Evolutionary conservation across 352 stramenopile genomes (phyloP), one percentile per base, ranked within the genome.

Genomic region (Phytophthora pisi): DNA sequence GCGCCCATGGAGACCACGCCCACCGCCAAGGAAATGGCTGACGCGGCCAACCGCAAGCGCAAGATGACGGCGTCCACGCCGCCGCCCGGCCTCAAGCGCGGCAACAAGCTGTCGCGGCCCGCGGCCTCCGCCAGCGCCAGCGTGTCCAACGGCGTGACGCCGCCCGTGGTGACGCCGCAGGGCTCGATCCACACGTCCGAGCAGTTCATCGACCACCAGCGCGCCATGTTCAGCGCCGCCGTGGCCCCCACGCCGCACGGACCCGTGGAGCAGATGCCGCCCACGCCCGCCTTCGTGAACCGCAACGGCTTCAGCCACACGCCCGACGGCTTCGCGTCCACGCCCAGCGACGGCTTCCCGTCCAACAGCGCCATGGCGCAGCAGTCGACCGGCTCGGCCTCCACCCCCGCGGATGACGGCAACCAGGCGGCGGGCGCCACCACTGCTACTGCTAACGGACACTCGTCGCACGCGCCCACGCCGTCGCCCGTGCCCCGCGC

Each of bases 191-290:
- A 85, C 72, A 91, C 85, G 49, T 89, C 85, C 9, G 81, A 89
- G 20, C 57, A 78, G 68, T 93, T 91, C 66, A 91, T 91, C 43
- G 82, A 92, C 63, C 81, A 93, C 70, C 82, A 92, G 64, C 82
- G 85, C 52, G 86, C 84, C 36, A 87, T 92, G 73, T 82, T 91
- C 43, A 86, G 78, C 58, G 81, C 78, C 15, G 81, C 89, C 26
- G 79, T 90, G 16, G 85, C 88, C n/a, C 88, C 88, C 46, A 96
- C 88, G 16, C 88, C 88, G 13, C 81, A 93, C 53, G 86, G 85
- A 0, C 88, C 88, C 1, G 78, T 91, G 20, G 68, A 77, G 0
- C 87, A 86, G 31, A 96, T 96, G 83, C 88, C 88, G 7, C 86
- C 88, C n/a, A 96, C 88, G 9, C 88, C 88, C 0, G 86, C 87